Base-by-base conservation (phyloP, 2,329 filamentous ascomycete species). In the Cladobotryum protrusum region DNA sequence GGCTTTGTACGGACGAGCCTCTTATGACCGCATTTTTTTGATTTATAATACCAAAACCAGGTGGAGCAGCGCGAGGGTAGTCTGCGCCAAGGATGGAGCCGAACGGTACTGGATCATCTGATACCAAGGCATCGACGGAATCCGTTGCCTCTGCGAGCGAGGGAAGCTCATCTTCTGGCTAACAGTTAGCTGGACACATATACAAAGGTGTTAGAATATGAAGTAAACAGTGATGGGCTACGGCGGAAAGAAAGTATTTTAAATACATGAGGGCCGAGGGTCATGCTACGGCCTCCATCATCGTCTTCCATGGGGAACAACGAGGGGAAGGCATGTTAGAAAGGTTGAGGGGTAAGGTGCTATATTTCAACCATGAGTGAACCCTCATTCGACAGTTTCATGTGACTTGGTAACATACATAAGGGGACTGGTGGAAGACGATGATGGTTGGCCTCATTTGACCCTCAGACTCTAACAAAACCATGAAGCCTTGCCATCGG, bases 121-220 rank as follows among this genome's bases (percentile, higher is more conserved):
- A 79, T 12, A 88, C 84, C 4, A 88, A 69, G 3, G 82, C 82
- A 62, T 87, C 84, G 37, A 88, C 79, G n/a, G 78, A 83, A 40
- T 74, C 73, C 3, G 74, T 76, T 12, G 77, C 82, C 56, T 84
- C 82, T 54, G 83, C 81, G 42, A 84, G 70, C 11, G 76, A 78
- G 51, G 74, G 71, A n/a, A 81, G 66, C 45, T 81, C 77, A 60
- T 86, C 82, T 67, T 85, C 83, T 87, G 69, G 57, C 62, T 59
- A 61, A 62, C 59, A 59, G 65, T 79, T 69, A 79, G 74, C 72
- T 62, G 55, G 56, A 50, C 52, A 47, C 53, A 43, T 14, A 33
- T 37, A 24, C 19, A 52, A 52, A 8, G 13, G 34, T 39, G 20
- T 47, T n/a, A 45, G 32, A 47, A 48, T 24, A 40, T 40, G 12